Evolutionary conservation across 345 rosid species (phyloP).

Genomic region (Draba incana): DNA sequence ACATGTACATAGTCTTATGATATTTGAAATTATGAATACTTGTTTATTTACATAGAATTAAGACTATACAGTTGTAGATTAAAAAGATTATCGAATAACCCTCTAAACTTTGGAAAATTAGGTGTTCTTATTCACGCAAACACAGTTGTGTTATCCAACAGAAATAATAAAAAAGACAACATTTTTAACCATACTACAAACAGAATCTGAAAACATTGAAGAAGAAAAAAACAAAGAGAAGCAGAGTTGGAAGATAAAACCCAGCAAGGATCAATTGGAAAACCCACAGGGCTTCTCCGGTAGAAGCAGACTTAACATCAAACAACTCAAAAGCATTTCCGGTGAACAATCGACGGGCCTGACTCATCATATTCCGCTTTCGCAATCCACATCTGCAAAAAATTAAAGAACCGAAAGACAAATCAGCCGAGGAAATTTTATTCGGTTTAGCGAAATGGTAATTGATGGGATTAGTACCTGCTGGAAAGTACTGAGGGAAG

Average conservation of each 20-base stretch:
- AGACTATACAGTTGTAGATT: no score
- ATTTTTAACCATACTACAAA: constrained; percentile 29
- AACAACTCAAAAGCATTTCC: constrained; percentile 79
- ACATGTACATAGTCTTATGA: no score
- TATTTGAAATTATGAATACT: background rate
- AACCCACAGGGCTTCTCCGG: constrained; percentile 23
- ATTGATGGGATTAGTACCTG: constrained; percentile 49
- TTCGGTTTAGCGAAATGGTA: background rate
- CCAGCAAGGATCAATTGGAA: constrained; percentile 11
- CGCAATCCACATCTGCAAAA: constrained; percentile 82
- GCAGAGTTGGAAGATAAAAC: constrained; percentile 24
- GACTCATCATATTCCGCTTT: constrained; percentile 92
- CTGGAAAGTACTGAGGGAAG: constrained; percentile 93
- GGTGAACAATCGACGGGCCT: constrained; percentile 86
- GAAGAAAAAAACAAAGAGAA: constrained; percentile 14
- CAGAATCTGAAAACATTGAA: constrained; percentile 21
- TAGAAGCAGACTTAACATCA: constrained; percentile 28
- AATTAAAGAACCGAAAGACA: background rate
- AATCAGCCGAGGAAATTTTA: background rate
- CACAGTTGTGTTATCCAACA: constrained; percentile 20
- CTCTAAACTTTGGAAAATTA: background rate
- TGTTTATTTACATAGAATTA: no score
- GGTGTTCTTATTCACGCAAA: constrained; percentile 31
- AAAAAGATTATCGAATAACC: background rate
- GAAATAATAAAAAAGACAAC: background rate